Evolutionary conservation across 345 rosid species (phyloP).

Genomic region (Laguncularia racemosa): DNA sequence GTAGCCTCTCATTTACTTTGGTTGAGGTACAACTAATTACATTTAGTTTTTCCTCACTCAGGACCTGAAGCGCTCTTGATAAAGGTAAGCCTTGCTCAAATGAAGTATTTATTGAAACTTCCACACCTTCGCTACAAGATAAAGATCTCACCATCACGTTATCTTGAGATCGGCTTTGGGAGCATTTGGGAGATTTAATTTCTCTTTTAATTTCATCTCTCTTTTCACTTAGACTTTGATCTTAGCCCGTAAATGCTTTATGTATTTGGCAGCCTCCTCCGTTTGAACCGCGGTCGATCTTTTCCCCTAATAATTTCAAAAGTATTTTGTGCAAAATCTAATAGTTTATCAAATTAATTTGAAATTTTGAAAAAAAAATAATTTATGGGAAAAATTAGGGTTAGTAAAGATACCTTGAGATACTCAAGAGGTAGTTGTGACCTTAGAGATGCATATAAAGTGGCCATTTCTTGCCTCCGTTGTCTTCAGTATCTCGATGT

Average conservation of each 20-base stretch:
- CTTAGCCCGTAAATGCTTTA: constrained; percentile 19
- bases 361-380: no score
- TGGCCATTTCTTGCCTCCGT: constrained; percentile 33
- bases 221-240: constrained; percentile 21
- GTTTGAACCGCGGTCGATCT: constrained; percentile 37
- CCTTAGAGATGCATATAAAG: constrained; percentile 27
- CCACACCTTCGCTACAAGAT: constrained; percentile 17
- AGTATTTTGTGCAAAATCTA: no score
- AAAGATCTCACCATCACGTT: constrained; percentile 11
- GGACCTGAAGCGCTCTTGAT: constrained; percentile 19
- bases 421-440: constrained; percentile 31
- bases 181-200: not conserved
- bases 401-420: constrained; percentile 18
- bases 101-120: constrained; percentile 15
- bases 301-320: constrained; percentile 30
- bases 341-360: no score
- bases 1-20: constrained; percentile 10
- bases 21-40: constrained; percentile 19
- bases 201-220: constrained; percentile 26
- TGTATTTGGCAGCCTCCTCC: constrained; percentile 38
- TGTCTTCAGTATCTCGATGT: constrained; percentile 35
- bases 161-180: not conserved
- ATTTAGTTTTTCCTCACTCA: constrained; percentile 23
- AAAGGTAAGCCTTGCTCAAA: constrained; percentile 12
- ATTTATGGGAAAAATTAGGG: no score